Evolutionary conservation across 306 rosid genomes (phyloP).

Genomic region (Myrica gale): DNA sequence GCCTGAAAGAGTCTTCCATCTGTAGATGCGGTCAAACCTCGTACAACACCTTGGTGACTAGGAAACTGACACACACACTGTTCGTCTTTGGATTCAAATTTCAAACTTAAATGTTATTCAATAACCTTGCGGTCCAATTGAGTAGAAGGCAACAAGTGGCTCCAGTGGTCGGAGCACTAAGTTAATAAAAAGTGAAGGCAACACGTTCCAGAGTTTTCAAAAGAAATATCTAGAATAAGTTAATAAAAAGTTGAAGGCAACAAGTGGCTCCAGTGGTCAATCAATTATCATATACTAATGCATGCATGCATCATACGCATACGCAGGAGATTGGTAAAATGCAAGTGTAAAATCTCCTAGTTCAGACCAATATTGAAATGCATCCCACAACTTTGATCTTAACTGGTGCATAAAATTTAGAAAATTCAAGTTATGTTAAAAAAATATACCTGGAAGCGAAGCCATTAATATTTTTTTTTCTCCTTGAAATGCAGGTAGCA

Average conservation of each 20-base stretch:
- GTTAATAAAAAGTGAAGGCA: too few species aligned
- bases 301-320: not conserved
- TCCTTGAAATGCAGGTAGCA: too few species aligned
- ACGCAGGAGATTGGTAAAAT: not conserved
- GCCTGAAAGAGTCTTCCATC: too few species aligned
- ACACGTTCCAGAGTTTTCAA: not conserved
- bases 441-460: slow-evolving; percentile 68
- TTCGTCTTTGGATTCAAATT: slow-evolving; percentile 43
- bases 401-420: not conserved
- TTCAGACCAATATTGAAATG: not conserved
- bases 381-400: not conserved
- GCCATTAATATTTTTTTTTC: too few species aligned
- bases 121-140: not conserved
- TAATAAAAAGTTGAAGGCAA: not conserved
- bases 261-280: not conserved
- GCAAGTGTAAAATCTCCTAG: not conserved
- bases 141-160: too few species aligned
- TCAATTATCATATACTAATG: not conserved
- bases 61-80: slow-evolving; percentile 75
- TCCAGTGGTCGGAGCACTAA: too few species aligned
- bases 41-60: slow-evolving; percentile 91
- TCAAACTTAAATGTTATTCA: slow-evolving; percentile 5
- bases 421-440: not conserved
- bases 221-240: not conserved
- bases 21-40: slow-evolving; percentile 70